A percentile compares a stretch with the other conserved stretches of the same genome.
Conservation (phyloP, 176 grass and related monocot genomes). For the Ananas comosus region DNA sequence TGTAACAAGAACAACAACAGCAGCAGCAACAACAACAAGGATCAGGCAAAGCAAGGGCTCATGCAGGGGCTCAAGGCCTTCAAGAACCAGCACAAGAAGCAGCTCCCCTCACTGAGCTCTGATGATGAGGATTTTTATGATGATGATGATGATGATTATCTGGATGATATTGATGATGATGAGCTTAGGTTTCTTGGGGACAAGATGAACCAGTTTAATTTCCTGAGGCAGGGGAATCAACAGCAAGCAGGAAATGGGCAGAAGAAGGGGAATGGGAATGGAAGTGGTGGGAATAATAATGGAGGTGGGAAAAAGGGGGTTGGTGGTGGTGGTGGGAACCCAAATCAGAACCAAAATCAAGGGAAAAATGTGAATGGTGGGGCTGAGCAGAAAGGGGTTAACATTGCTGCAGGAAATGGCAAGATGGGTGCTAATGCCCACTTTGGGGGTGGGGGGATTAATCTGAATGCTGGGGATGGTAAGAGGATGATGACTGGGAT, state of each 20-base stretch:
- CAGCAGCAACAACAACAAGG: conserved; percentile 45
- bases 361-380: conserved; percentile 41
- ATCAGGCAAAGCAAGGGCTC: conserved; percentile 58
- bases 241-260: conserved; percentile 19
- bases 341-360: conserved; percentile 35
- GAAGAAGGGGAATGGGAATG: conserved; percentile 30
- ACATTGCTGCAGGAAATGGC: conserved; percentile 43
- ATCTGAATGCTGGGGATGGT: conserved; percentile 26
- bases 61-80: conserved; percentile 85
- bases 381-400: conserved; percentile 22
- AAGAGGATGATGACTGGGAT: conserved; percentile 30
- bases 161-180: conserved; percentile 49
- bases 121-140: conserved; percentile 59
- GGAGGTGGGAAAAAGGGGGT: conserved; percentile 2
- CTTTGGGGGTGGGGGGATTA: conserved; percentile 5
- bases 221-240: conserved; percentile 31
- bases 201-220: conserved; percentile 68
- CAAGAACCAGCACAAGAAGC: conserved; percentile 72
- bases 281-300: conserved; percentile 4
- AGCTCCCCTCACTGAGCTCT: conserved; percentile 40
- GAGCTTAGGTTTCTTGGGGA: conserved; percentile 54
- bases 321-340: conserved; percentile 3
- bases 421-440: conserved; percentile 32
- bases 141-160: conserved; percentile 46
- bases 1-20: conserved; percentile 34